Percentiles rank a stretch among this genome's conserved stretches.
These are phyloP conservation scores for Pleurotus pulmonarius DNA, from an alignment of 768 basidiomycete species.

Conservation along the genomic window DNA sequence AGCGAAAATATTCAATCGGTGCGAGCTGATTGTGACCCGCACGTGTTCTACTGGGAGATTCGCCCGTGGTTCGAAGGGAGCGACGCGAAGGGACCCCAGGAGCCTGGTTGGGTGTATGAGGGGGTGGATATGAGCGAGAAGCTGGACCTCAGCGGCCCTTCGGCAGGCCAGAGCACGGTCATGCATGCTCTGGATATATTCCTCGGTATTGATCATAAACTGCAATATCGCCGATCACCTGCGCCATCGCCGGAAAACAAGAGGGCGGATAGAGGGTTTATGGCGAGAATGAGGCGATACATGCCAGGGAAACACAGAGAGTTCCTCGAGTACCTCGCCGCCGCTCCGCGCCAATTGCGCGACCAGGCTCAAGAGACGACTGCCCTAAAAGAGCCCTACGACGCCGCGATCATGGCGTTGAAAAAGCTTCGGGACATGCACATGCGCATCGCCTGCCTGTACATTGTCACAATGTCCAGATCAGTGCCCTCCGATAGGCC, in stretches of 20 bases:
- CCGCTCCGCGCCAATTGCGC: constrained; percentile 58
- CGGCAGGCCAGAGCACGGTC: constrained; percentile 90
- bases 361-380: constrained; percentile 55
- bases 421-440: constrained; percentile 85
- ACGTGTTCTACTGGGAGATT: constrained; percentile 84
- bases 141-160: constrained; percentile 80
- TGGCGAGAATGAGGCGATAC: constrained; percentile 90
- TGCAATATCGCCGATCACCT: constrained; percentile 66
- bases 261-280: constrained; percentile 72
- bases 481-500: constrained; percentile 41
- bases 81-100: constrained; percentile 48
- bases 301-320: constrained; percentile 92
- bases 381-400: constrained; percentile 69
- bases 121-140: constrained; percentile 57
- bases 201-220: constrained; percentile 85
- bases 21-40: constrained; percentile 73
- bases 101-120: constrained; percentile 71
- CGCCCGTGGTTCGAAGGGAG: constrained; percentile 94
- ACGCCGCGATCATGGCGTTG: constrained; percentile 71
- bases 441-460: constrained; percentile 85
- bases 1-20: constrained; percentile 66
- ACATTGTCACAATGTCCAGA: constrained; percentile 83
- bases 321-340: constrained; percentile 69
- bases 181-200: constrained; percentile 86
- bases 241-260: constrained; percentile 63